A percentile compares a stretch with the other conserved stretches of the same genome.
Evolutionary conservation across 441 rosid species (phyloP).

Genomic region (Arabidopsis lyrata): DNA sequence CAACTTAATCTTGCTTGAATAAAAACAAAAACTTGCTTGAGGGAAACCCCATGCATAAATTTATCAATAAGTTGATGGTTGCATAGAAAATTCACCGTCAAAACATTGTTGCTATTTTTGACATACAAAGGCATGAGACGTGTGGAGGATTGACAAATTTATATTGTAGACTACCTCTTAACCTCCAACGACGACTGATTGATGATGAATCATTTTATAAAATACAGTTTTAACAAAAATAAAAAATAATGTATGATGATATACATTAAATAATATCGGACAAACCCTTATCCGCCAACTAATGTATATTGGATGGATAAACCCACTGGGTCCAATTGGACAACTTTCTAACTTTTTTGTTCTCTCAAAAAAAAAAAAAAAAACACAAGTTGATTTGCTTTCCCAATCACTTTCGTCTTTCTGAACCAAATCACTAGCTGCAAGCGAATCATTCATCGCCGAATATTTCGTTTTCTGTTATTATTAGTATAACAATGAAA

Average conservation of each 20-base stretch:
- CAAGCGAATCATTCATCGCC: constrained; percentile 15
- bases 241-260: too few relatives aligned
- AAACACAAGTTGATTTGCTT: constrained; percentile 11
- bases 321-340: constrained; percentile 23
- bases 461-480: constrained; percentile 24
- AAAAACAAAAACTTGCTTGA: too few relatives aligned
- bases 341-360: not conserved
- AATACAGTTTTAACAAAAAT: not conserved
- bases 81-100: not conserved
- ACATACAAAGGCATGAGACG: not conserved
- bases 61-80: too few relatives aligned
- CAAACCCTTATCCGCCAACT: constrained; percentile 32
- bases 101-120: not conserved
- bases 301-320: not conserved
- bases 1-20: too few relatives aligned
- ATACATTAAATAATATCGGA: not conserved
- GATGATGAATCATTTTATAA: not conserved
- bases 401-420: constrained; percentile 29
- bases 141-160: not conserved
- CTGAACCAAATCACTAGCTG: constrained; percentile 10
- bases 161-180: not conserved
- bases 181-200: not conserved
- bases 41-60: too few relatives aligned
- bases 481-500: not conserved
- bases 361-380: not conserved